phyloP scores from a whole-genome alignment of 2,329 filamentous ascomycete species.

The Chaetomium sp. region DNA sequence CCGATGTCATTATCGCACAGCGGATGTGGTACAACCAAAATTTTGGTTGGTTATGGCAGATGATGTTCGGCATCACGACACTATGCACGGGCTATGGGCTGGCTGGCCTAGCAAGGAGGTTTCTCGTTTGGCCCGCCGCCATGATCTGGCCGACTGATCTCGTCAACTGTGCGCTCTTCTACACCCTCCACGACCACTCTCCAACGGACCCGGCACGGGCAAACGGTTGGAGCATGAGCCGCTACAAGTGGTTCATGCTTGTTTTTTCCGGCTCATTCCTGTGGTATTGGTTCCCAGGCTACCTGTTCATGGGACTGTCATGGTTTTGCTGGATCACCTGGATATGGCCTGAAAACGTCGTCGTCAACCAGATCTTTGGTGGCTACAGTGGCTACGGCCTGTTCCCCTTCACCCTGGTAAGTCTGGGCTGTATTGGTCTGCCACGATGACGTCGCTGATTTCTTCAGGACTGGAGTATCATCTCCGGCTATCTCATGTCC shows the following conservation, averaged over 20 bases:
- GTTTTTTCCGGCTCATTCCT: constrained; percentile 55
- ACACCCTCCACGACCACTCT: constrained; percentile 64
- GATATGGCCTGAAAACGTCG: constrained; percentile 50
- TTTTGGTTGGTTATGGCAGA: constrained; percentile 61
- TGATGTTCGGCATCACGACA: constrained; percentile 61
- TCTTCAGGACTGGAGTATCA: constrained; percentile 42
- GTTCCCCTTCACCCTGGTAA: constrained; percentile 42
- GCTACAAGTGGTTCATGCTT: constrained; percentile 64
- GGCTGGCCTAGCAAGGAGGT: constrained; percentile 60
- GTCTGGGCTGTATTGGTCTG: background rate
- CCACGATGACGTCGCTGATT: constrained; percentile 13
- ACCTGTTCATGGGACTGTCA: constrained; percentile 53
- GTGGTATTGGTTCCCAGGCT: constrained; percentile 61
- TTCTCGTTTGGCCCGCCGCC: constrained; percentile 61
- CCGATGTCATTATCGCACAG: constrained; percentile 54
- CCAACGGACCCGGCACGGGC: constrained; percentile 53
- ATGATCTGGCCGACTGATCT: constrained; percentile 67
- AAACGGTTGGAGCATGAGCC: constrained; percentile 65
- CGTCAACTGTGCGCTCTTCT: constrained; percentile 64
- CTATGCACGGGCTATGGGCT: constrained; percentile 66
- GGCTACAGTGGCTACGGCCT: constrained; percentile 44
- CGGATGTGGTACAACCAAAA: constrained; percentile 60
- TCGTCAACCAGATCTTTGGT: constrained; percentile 53
- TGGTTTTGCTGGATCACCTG: constrained; percentile 50
- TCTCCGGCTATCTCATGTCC: constrained; percentile 53